Evolutionary conservation across 441 rosid genomes (phyloP).

Genomic region (Euphorbia schlechtendalii): DNA sequence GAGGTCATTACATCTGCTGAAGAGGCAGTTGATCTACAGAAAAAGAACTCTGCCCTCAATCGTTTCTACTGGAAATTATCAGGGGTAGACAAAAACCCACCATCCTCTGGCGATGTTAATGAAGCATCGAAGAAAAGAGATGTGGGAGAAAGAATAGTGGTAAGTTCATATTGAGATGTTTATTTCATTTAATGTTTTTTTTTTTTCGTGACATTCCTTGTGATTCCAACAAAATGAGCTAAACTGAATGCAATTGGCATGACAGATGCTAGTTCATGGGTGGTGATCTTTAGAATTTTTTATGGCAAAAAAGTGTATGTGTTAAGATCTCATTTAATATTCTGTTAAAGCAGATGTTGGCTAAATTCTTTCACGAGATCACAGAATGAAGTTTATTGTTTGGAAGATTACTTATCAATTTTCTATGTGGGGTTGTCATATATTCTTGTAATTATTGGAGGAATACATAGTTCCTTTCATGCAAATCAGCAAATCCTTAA

Average conservation of each 20-base stretch:
- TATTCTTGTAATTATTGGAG: background rate
- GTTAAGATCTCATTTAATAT: background rate
- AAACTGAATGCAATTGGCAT: background rate
- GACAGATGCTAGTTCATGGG: background rate
- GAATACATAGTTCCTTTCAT: too few relatives aligned
- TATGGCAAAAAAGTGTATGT: background rate
- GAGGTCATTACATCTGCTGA: conserved; percentile 72
- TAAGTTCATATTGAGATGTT: conserved; percentile 31
- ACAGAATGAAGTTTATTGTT: background rate
- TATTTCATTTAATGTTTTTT: background rate
- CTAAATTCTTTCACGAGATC: background rate
- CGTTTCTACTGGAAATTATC: conserved; percentile 75
- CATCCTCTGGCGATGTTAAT: conserved; percentile 30
- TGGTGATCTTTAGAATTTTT: background rate
- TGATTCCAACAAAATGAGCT: conserved; percentile 2
- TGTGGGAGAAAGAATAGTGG: conserved; percentile 64
- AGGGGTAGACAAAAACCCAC: conserved; percentile 35
- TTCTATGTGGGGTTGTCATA: background rate
- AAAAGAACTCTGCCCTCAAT: conserved; percentile 75
- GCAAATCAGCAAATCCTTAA: too few relatives aligned
- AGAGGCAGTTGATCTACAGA: conserved; percentile 69
- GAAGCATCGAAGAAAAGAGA: conserved; percentile 59
- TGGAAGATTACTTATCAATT: background rate
- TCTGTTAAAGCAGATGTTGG: background rate
- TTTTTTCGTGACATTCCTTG: conserved; percentile 1